These are phyloP conservation scores for Fusarium tanahbumbuense DNA, from an alignment of 2,329 filamentous ascomycete species.

Conservation along the genomic window DNA sequence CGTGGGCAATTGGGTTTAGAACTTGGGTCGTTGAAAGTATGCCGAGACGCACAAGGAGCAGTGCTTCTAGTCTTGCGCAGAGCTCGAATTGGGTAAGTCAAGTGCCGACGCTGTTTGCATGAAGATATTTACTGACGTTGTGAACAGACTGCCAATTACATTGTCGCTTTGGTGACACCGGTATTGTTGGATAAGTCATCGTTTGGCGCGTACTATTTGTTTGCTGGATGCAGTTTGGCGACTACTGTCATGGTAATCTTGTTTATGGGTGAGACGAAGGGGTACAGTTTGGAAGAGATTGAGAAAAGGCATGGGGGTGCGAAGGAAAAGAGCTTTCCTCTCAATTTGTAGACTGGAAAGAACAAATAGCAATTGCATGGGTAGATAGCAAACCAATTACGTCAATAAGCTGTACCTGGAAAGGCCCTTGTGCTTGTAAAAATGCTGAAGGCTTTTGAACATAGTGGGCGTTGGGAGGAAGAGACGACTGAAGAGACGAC, in stretches of 20 bases:
- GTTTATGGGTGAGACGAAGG: slow-evolving; percentile 58
- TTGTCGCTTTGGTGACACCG: slow-evolving; percentile 59
- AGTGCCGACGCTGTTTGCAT: accelerated
- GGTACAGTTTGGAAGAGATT: slow-evolving; percentile 56
- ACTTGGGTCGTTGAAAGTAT: slow-evolving; percentile 69
- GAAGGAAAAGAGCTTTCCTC: background rate
- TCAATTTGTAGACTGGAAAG: background rate
- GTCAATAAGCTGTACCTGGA: no score
- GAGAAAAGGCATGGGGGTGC: slow-evolving; percentile 27
- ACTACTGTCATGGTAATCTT: slow-evolving; percentile 52
- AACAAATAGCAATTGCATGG: no score
- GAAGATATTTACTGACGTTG: background rate
- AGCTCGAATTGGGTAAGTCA: slow-evolving; percentile 62
- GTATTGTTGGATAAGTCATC: slow-evolving; percentile 53
- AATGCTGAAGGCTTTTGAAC: no score
- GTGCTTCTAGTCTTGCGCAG: slow-evolving; percentile 65
- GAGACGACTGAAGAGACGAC: no score
- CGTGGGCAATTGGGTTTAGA: slow-evolving; percentile 65
- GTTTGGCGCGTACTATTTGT: slow-evolving; percentile 60
- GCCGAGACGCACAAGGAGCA: slow-evolving; percentile 64
- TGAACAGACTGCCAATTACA: slow-evolving; percentile 55
- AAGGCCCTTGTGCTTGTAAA: no score
- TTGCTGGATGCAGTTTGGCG: slow-evolving; percentile 54
- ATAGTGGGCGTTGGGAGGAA: no score
- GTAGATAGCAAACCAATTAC: no score